Conservation (phyloP, 805 yeast species). For the Naumovozyma dairenensis region DNA sequence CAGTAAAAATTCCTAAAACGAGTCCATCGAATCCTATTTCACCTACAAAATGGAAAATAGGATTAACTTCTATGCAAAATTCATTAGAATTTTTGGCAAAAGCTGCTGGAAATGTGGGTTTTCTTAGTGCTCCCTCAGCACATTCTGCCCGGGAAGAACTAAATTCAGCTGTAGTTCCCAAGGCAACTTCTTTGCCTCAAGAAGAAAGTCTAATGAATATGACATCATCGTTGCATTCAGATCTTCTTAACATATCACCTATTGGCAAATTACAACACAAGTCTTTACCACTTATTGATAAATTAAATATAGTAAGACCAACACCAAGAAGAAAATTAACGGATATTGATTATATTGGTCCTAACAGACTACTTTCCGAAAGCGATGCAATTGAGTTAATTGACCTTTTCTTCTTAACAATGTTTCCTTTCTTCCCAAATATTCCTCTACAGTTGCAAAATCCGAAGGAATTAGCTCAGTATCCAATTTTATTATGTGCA, state of each 20-base stretch:
- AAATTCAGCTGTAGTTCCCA: neutral
- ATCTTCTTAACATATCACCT: too few species aligned
- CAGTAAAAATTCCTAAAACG: too few species aligned
- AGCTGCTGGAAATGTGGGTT: conserved; percentile 68
- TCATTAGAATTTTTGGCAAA: conserved; percentile 66
- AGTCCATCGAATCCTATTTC: too few species aligned
- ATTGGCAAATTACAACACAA: too few species aligned
- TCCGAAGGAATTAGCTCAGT: conserved; percentile 56
- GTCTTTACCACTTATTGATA: conserved; percentile 27
- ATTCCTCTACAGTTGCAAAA: conserved; percentile 66
- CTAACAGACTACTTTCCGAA: conserved; percentile 47
- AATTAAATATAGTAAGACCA: conserved; percentile 27
- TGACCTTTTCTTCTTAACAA: conserved; percentile 54
- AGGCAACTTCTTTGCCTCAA: conserved; percentile 8
- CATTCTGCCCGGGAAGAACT: neutral
- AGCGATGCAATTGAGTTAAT: conserved; percentile 50
- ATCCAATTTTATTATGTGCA: conserved; percentile 74
- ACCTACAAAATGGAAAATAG: conserved; percentile 20
- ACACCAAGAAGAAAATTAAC: conserved; percentile 34
- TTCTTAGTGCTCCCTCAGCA: neutral
- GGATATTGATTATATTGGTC: conserved; percentile 52
- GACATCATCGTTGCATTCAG: conserved; percentile 15
- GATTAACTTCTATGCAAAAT: conserved; percentile 37
- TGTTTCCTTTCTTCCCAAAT: conserved; percentile 88
- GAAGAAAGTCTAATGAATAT: conserved; percentile 20